Evolutionary conservation across 305 asterid species (phyloP).

Genomic region (Petunia hybrid): DNA sequence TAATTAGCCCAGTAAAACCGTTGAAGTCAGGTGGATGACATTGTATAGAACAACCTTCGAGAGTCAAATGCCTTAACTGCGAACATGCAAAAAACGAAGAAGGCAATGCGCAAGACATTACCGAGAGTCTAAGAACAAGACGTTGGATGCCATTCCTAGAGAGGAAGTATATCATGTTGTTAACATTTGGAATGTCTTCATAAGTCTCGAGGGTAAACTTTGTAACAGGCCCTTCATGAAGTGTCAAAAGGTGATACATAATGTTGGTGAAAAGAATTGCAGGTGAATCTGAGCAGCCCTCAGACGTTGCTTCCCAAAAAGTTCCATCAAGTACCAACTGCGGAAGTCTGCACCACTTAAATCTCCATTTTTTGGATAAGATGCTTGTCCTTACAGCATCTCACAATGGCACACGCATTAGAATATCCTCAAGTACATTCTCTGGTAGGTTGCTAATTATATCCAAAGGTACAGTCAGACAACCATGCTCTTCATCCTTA

Average conservation of each 20-base stretch:
- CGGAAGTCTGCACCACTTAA: slow-evolving; percentile 31
- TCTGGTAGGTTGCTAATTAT: slow-evolving; percentile 31
- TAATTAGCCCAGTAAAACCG: slow-evolving; percentile 31
- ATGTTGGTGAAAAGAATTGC: background rate
- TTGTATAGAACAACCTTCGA: slow-evolving; percentile 24
- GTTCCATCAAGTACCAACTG: slow-evolving; percentile 13
- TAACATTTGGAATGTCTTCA: slow-evolving; percentile 9
- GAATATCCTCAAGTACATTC: slow-evolving; percentile 25
- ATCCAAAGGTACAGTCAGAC: background rate
- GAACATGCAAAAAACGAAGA: slow-evolving; percentile 30
- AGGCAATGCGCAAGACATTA: background rate
- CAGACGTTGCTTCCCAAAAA: background rate
- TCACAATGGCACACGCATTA: slow-evolving; percentile 34
- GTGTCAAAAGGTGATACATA: slow-evolving; percentile 19
- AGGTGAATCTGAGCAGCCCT: background rate
- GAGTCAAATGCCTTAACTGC: slow-evolving; percentile 26
- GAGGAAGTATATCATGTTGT: slow-evolving; percentile 20
- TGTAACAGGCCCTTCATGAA: slow-evolving; percentile 36
- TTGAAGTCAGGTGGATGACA: slow-evolving; percentile 28
- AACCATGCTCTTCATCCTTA: background rate
- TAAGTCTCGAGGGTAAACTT: slow-evolving; percentile 30
- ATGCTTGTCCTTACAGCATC: slow-evolving; percentile 41
- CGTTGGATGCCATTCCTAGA: slow-evolving; percentile 25
- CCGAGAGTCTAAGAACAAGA: slow-evolving; percentile 26
- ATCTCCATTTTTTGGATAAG: slow-evolving; percentile 30